Evolutionary conservation across 73 alveolate genomes (phyloP), one percentile per base, ranked within the genome.

Genomic region (Durusdinium trenchii): DNA sequence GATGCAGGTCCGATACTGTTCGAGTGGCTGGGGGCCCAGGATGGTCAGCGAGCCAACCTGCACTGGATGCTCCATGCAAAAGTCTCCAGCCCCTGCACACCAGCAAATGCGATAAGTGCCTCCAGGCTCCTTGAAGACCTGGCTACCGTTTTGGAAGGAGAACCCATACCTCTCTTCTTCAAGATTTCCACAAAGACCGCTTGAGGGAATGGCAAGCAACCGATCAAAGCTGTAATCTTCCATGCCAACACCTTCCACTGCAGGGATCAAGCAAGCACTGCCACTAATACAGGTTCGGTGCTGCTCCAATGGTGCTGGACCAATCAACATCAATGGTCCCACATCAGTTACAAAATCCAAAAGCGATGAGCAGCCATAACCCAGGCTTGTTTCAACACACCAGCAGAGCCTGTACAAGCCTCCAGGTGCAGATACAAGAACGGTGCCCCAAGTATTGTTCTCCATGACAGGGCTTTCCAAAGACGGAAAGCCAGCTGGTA

Each of bases 231-330:
- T n/a, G n/a, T n/a, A n/a, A n/a, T n/a, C n/a, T n/a, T n/a, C 43
- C 0, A 78, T 38, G 43, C 61, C 87, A 14, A 78, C 60, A 18
- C 87, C 87, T 16, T 78, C 87, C 62, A 78, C 62, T 18, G 42
- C 87, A 23, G 40, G 61, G 28, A 78, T 71, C 43, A 62, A 35
- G 69, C 96, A 87, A 40, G 96, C 57, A 12, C 76, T 84, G 51
- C 96, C 96, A 20, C 96, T 87, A 52, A 87, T 23, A 85, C 96
- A 87, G 35, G 96, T 87, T 18, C 50, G 48, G 73, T 86, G 64
- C 36, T 87, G 96, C 48, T 87, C 69, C 38, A 87, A 64, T 50
- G 96, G 96, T 36, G 51, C 43, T 6, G 52, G 85, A 30, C 96
- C 96, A 40, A 87, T 45, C 82, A 86, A 4, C 14, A 47, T 86